Evolutionary conservation across 768 basidiomycete genomes (phyloP), one percentile per base, ranked within the genome.

Genomic region (Hortiboletus flavorubellus): DNA sequence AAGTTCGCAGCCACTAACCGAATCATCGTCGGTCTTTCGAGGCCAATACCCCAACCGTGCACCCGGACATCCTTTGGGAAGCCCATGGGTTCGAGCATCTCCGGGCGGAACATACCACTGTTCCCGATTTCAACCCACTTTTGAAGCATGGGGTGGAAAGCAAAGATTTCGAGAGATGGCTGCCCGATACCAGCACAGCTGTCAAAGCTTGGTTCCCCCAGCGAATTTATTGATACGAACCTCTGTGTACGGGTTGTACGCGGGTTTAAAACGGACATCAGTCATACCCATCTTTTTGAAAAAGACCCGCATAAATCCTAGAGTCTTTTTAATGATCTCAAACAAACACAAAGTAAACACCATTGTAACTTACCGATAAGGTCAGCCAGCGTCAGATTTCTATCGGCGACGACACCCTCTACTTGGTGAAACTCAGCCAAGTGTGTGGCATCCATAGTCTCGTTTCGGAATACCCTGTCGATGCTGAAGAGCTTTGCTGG

Each of bases 341-440:
- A 48, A 41, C 18, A 9, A 26, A 39, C 7, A 18, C 4, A 14
- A 41, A 10, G 30, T 5, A 6, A 21, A 34, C 10, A 11, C 35
- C 5, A 50, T 26, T 18, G 4, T 2, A 34, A 69, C 80, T 44
- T 59, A 93, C 94, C 95, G 59, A 99, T 98, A 56, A 99, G 78
- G 69, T 98, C 94, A 16, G 93, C 96, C 29, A 99, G 77, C 1
- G 96, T 98, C 55, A 99, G 75, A 47, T 86, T 85, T 60, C 86
- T 84, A 72, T 99, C 97, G 10, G 97, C 97, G 29, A 99, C 93
- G 44, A 99, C 97, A 48, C 97, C 97, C 72, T 99, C 97, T n/a
- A 99, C 97, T 73, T 99, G 97, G 70, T 98, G 96, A 79, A 99
- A 99, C 73, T 99, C 97, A 5, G 97, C 97, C 59, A 99, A 67